A percentile compares a stretch with the other conserved stretches of the same genome.
phyloP scores from a whole-genome alignment of 2,329 filamentous ascomycete species.

The Madurella fahalii region DNA sequence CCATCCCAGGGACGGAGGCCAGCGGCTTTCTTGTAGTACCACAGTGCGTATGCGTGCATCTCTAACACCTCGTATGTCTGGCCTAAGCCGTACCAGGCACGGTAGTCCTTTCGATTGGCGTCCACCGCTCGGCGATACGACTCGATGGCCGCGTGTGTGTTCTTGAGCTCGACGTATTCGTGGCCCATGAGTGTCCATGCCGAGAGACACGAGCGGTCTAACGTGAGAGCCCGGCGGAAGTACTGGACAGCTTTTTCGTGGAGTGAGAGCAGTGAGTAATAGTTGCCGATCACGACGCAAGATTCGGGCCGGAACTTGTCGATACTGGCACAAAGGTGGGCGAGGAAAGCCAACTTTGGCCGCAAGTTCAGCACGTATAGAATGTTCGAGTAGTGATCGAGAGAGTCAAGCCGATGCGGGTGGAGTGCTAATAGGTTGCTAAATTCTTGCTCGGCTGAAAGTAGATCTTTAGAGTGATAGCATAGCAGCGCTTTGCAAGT shows the following conservation, averaged over 20 bases:
- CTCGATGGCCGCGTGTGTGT: slow-evolving; percentile 96
- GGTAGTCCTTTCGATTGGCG: slow-evolving; percentile 91
- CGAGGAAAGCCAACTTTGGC: slow-evolving; percentile 87
- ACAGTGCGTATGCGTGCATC: slow-evolving; percentile 95
- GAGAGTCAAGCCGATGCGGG: slow-evolving; percentile 72
- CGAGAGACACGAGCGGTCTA: slow-evolving; percentile 86
- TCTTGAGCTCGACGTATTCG: slow-evolving; percentile 97
- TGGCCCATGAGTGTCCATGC: slow-evolving; percentile 99
- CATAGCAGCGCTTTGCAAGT: slow-evolving; percentile 84
- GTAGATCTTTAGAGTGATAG: slow-evolving; percentile 84
- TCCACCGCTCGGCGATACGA: slow-evolving; percentile 94
- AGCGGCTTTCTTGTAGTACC: slow-evolving; percentile 96
- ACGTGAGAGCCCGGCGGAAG: slow-evolving; percentile 84
- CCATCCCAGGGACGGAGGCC: slow-evolving; percentile 92
- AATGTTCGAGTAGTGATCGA: slow-evolving; percentile 97
- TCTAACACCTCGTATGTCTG: slow-evolving; percentile 97
- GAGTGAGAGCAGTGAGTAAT: slow-evolving; percentile 89
- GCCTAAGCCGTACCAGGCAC: slow-evolving; percentile 95
- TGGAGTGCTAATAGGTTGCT: slow-evolving; percentile 75
- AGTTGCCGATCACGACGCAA: slow-evolving; percentile 94
- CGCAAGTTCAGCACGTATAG: slow-evolving; percentile 87
- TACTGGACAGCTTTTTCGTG: slow-evolving; percentile 99
- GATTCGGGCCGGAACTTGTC: slow-evolving; percentile 97
- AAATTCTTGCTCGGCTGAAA: slow-evolving; percentile 62
- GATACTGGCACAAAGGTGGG: slow-evolving; percentile 82